phyloP scores from a whole-genome alignment of 148 eudicot species.

The Chenopodium album region DNA sequence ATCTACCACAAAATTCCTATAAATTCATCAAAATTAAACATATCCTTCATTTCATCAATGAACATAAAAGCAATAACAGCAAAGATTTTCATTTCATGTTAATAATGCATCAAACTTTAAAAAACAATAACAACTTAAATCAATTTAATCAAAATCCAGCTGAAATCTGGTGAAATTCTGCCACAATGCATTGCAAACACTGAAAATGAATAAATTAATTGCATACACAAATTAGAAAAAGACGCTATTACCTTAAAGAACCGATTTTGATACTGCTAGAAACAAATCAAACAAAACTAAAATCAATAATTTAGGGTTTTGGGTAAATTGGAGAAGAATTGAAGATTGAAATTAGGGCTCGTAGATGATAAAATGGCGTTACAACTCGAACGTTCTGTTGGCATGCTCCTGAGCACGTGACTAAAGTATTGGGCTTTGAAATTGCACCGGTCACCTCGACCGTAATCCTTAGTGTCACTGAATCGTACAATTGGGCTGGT shows the following conservation, averaged over 20 bases:
- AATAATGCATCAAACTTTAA: not conserved
- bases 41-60: not conserved
- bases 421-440: not conserved
- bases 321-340: not conserved
- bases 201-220: not conserved
- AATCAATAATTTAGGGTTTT: not conserved
- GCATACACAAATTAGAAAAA: not conserved
- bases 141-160: too few relatives aligned
- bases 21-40: slow-evolving; percentile 2
- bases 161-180: not conserved
- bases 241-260: not conserved
- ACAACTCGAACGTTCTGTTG: slow-evolving; percentile 4
- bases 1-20: slow-evolving; percentile 30
- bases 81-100: too few relatives aligned
- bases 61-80: not conserved
- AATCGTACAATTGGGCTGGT: not conserved
- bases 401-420: not conserved
- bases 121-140: not conserved
- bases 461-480: too few relatives aligned
- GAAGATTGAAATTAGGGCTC: slow-evolving; percentile 8
- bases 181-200: not conserved
- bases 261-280: not conserved
- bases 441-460: not conserved
- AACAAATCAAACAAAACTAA: not conserved
- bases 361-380: not conserved